phyloP scores from a whole-genome alignment of 208 protist species.

The Leishmania braziliensis region DNA sequence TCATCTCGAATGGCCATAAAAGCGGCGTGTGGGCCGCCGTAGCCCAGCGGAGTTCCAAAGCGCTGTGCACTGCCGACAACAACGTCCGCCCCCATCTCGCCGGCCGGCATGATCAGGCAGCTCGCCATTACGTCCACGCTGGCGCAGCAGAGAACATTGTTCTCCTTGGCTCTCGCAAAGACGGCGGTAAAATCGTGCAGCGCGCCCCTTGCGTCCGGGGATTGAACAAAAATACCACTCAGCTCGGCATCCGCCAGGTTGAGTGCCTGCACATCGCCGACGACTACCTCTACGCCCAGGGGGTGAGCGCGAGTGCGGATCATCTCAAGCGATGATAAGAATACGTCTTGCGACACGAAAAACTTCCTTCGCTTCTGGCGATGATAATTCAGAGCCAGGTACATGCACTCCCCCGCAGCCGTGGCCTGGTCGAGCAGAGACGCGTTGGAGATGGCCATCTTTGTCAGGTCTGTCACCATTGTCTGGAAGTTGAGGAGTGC shows the following conservation, averaged over 20 bases:
- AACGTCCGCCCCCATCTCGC: slow-evolving; percentile 96
- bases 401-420: slow-evolving; percentile 72
- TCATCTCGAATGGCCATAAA: slow-evolving; percentile 94
- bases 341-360: slow-evolving; percentile 67
- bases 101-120: slow-evolving; percentile 91
- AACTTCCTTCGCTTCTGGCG: slow-evolving; percentile 61
- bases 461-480: slow-evolving; percentile 96
- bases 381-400: slow-evolving; percentile 60
- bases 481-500: slow-evolving; percentile 98
- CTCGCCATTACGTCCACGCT: slow-evolving; percentile 95
- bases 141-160: slow-evolving; percentile 75
- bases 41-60: slow-evolving; percentile 96
- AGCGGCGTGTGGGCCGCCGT: slow-evolving; percentile 98
- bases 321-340: slow-evolving; percentile 71
- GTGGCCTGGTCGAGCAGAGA: slow-evolving; percentile 96
- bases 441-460: slow-evolving; percentile 95
- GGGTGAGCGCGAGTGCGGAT: slow-evolving; percentile 73
- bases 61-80: slow-evolving; percentile 94
- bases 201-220: slow-evolving; percentile 89
- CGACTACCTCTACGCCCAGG: slow-evolving; percentile 89
- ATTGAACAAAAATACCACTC: slow-evolving; percentile 94
- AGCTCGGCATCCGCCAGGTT: slow-evolving; percentile 66
- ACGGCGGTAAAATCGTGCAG: slow-evolving; percentile 86
- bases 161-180: slow-evolving; percentile 56
- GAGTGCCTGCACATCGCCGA: slow-evolving; percentile 70